Conservation (phyloP, 2,329 filamentous ascomycete species). For the Boeremia lycopersici region DNA sequence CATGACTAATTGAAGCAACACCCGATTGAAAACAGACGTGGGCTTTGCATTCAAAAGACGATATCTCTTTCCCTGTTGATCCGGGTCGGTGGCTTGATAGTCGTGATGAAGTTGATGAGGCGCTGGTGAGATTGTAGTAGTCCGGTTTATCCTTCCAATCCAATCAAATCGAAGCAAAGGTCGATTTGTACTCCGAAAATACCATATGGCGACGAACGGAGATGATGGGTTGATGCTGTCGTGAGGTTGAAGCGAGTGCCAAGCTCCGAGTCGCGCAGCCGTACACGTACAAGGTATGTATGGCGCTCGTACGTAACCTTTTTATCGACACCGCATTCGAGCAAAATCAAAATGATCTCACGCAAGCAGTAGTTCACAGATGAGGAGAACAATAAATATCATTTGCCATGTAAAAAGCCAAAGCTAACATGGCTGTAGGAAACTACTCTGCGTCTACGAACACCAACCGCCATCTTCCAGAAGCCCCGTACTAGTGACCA, state of each 20-base stretch:
- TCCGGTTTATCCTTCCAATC: no score
- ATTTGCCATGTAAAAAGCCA: slow-evolving; percentile 6
- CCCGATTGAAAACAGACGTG: no score
- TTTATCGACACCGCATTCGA: neutral
- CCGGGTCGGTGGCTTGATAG: neutral
- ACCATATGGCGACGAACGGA: neutral
- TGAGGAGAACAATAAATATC: slow-evolving; percentile 1
- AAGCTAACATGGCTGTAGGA: slow-evolving; percentile 1
- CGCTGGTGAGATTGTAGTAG: neutral
- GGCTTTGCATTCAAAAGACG: neutral
- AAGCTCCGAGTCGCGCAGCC: slow-evolving; percentile 5
- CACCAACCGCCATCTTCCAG: slow-evolving; percentile 1
- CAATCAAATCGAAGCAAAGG: no score
- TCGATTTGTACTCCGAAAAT: no score
- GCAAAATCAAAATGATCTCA: no score
- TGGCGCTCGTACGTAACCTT: no score
- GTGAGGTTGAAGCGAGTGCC: slow-evolving; percentile 3
- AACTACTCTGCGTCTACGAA: slow-evolving; percentile 5
- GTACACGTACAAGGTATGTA: neutral
- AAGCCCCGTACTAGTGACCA: slow-evolving; percentile 14
- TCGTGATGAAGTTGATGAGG: neutral
- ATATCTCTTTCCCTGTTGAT: neutral
- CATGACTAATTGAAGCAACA: neutral
- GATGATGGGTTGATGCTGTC: neutral
- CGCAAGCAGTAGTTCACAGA: no score